Percentiles rank a stretch among this genome's conserved stretches.
phyloP scores from a whole-genome alignment of 2,329 filamentous ascomycete species.

The Xylaria sp. region DNA sequence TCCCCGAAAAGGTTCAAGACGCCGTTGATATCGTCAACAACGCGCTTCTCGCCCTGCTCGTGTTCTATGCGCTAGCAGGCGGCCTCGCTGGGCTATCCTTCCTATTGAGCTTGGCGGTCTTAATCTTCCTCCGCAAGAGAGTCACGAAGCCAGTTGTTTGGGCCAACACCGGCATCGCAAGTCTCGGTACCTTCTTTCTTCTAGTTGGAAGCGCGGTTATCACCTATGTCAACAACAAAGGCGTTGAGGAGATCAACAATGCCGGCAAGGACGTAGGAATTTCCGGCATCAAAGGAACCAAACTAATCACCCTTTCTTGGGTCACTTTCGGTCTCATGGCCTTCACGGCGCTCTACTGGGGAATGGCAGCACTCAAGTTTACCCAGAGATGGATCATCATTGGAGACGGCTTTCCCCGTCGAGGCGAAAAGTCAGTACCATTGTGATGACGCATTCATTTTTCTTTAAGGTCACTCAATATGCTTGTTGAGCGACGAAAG shows the following conservation, averaged over 20 bases:
- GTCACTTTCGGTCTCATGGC: slow-evolving; percentile 59
- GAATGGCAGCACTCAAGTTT: slow-evolving; percentile 34
- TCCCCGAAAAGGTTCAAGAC: slow-evolving; percentile 57
- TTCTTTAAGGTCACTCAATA: not conserved
- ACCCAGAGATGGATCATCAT: slow-evolving; percentile 33
- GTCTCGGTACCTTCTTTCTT: slow-evolving; percentile 52
- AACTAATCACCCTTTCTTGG: slow-evolving; percentile 61
- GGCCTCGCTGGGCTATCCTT: slow-evolving; percentile 57
- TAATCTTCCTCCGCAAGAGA: slow-evolving; percentile 41
- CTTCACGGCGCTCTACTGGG: slow-evolving; percentile 55
- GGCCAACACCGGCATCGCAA: slow-evolving; percentile 53
- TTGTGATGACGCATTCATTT: not conserved
- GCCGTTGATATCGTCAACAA: slow-evolving; percentile 62
- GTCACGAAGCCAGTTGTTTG: slow-evolving; percentile 43
- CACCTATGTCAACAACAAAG: slow-evolving; percentile 57
- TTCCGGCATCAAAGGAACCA: slow-evolving; percentile 54
- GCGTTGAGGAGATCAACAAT: slow-evolving; percentile 55
- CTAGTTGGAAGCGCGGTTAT: slow-evolving; percentile 56
- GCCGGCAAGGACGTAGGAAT: slow-evolving; percentile 58
- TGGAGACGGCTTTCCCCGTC: not conserved
- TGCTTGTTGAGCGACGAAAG: not conserved
- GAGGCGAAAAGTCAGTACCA: slow-evolving; percentile 21
- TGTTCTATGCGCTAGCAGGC: slow-evolving; percentile 59
- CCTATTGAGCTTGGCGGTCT: slow-evolving; percentile 52
- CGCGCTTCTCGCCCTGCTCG: slow-evolving; percentile 59